Conservation (phyloP, 169 alveolate species). For the Theileria sp. region DNA sequence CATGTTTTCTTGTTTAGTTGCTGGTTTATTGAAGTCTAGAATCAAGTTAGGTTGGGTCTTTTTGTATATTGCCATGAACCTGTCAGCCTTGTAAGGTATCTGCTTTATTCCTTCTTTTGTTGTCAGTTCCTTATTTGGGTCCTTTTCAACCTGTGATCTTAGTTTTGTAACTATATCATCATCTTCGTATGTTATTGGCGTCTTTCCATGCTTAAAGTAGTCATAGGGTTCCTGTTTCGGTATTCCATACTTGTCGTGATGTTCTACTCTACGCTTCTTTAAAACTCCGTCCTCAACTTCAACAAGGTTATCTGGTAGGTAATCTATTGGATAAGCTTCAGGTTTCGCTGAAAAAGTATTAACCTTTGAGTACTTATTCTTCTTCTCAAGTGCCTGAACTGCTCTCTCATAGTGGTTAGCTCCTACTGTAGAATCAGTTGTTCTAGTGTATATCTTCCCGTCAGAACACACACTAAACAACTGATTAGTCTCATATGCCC, state of each 20-base stretch:
- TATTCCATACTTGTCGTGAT: constrained; percentile 47
- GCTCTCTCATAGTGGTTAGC: constrained; percentile 33
- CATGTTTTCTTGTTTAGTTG: constrained; percentile 53
- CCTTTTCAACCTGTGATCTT: constrained; percentile 39
- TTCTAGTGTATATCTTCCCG: constrained; percentile 46
- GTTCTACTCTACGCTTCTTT: constrained; percentile 18
- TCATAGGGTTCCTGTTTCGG: constrained; percentile 36
- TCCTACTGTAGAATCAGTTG: constrained; percentile 32
- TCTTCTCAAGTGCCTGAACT: constrained; percentile 15
- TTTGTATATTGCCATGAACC: constrained; percentile 62
- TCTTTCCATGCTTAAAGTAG: constrained; percentile 30
- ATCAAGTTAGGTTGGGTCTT: constrained; percentile 62
- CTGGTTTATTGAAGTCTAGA: constrained; percentile 46
- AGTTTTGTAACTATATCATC: constrained; percentile 61
- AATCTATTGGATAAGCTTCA: constrained; percentile 60
- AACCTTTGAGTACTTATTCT: constrained; percentile 10
- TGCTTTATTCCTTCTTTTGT: constrained; percentile 36
- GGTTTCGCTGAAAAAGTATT: constrained; percentile 38
- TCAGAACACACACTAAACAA: constrained; percentile 45
- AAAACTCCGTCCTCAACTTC: constrained; percentile 61
- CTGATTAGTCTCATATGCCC: constrained; percentile 55
- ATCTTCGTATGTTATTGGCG: constrained; percentile 53
- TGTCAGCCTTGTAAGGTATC: constrained; percentile 56
- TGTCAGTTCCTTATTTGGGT: constrained; percentile 11
- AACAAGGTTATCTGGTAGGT: constrained; percentile 60